phyloP scores from a whole-genome alignment of 2,329 filamentous ascomycete species.

The Fusarium brachygibbosum region DNA sequence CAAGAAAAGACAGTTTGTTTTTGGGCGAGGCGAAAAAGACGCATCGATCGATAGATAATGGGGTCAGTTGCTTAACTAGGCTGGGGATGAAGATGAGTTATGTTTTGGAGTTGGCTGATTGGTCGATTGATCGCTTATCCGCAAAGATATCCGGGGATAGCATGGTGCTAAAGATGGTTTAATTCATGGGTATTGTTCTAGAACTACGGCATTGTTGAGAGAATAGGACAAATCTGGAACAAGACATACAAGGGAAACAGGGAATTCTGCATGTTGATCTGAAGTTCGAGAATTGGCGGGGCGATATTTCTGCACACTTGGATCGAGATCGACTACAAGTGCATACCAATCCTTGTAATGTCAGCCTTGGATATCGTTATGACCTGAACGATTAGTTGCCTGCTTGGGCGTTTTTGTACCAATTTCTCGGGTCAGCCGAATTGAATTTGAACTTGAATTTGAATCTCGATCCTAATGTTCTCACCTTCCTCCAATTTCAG shows the following conservation, averaged over 20 bases:
- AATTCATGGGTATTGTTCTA: constrained; percentile 14
- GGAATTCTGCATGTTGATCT: constrained; percentile 25
- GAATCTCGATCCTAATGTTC: constrained; percentile 34
- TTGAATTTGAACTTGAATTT: neutral
- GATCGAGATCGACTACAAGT: constrained; percentile 9
- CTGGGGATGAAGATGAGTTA: neutral
- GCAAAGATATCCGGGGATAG: neutral
- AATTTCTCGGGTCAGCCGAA: constrained; percentile 16
- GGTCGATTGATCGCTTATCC: neutral
- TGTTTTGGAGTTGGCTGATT: constrained; percentile 11
- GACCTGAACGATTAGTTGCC: neutral
- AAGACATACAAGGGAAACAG: constrained; percentile 1
- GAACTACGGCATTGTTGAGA: constrained; percentile 25
- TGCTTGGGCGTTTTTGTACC: constrained; percentile 1
- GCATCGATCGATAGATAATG: constrained; percentile 1
- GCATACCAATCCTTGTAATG: constrained; percentile 8
- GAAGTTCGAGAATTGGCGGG: constrained; percentile 9
- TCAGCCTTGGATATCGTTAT: neutral
- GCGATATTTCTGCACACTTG: neutral
- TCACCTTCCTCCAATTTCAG: constrained; percentile 7
- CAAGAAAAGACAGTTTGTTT: constrained; percentile 28
- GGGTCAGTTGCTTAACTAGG: neutral
- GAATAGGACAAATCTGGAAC: neutral
- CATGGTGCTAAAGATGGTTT: neutral
- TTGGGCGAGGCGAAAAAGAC: constrained; percentile 19